phyloP scores from a whole-genome alignment of 139 green algal species.

The Chlamydomonas schloesseri region DNA sequence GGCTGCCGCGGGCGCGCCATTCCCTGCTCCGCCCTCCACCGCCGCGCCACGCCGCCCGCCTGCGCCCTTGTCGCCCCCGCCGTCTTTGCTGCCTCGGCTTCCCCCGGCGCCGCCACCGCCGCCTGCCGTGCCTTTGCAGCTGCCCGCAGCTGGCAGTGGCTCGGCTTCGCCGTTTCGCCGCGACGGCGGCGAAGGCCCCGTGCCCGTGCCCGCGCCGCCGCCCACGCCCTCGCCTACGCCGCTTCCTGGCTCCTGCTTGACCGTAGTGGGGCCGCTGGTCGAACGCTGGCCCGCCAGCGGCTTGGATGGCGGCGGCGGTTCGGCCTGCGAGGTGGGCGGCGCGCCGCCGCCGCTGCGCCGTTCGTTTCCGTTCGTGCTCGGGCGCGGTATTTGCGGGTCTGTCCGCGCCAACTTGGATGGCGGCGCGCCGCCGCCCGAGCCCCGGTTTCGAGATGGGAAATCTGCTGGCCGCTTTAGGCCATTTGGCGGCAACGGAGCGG shows the following conservation, averaged over 20 bases:
- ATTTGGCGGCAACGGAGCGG: too few relatives aligned
- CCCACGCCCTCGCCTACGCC: background rate
- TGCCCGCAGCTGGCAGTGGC: background rate
- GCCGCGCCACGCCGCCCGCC: background rate
- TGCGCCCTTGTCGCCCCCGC: constrained; percentile 14
- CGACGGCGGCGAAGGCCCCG: background rate
- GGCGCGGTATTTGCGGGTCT: constrained; percentile 11
- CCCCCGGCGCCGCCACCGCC: background rate
- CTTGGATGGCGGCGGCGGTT: background rate
- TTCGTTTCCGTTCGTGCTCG: background rate
- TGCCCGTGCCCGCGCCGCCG: too few relatives aligned
- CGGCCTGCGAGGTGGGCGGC: background rate
- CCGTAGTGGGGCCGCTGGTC: background rate
- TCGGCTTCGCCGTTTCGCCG: background rate
- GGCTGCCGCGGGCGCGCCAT: background rate
- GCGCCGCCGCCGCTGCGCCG: constrained; percentile 13
- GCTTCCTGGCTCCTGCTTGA: background rate
- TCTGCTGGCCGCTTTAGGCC: background rate
- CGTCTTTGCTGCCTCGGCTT: constrained; percentile 29
- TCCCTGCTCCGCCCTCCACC: background rate
- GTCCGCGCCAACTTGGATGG: background rate
- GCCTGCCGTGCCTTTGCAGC: constrained; percentile 12
- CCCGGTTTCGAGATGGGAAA: background rate
- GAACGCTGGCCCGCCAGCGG: background rate
- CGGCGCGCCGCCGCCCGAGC: background rate